Conservation (phyloP, 139 green algal genomes). For the Closterium sp. region DNA sequence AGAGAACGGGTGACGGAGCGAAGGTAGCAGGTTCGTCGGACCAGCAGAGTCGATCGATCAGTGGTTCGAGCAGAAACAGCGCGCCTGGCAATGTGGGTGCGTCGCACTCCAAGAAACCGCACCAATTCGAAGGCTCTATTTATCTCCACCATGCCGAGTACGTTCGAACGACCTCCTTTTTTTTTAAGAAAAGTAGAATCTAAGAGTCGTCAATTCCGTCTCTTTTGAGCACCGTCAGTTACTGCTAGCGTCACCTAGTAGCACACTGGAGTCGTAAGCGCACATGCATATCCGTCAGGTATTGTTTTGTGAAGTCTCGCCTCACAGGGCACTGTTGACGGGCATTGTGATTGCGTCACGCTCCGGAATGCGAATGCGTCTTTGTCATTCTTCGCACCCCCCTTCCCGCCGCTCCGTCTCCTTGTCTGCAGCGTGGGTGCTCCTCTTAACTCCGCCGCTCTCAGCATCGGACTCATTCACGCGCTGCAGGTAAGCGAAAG, state of each 20-base stretch:
- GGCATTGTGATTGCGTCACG: too few species aligned
- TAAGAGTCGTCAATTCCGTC: too few species aligned
- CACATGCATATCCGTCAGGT: neutral
- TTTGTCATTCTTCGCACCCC: neutral
- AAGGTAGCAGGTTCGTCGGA: neutral
- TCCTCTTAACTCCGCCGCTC: slow-evolving; percentile 26
- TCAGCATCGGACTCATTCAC: slow-evolving; percentile 45
- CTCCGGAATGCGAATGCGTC: neutral
- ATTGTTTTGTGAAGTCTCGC: neutral
- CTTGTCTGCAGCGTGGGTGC: slow-evolving; percentile 12
- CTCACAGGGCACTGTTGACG: too few species aligned
- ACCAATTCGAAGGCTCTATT: neutral
- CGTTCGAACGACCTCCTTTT: neutral
- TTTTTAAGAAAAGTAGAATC: neutral
- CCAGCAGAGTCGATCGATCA: neutral
- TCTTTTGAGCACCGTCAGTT: neutral
- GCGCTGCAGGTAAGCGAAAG: slow-evolving; percentile 19
- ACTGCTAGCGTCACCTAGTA: neutral
- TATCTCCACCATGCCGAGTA: neutral
- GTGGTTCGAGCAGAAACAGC: neutral
- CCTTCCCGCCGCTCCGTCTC: neutral
- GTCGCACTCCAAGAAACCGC: neutral
- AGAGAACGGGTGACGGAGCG: neutral
- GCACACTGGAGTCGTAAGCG: neutral
- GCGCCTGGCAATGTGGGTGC: neutral